A percentile compares a stretch with the other conserved stretches of the same genome.
Evolutionary conservation across 495 filamentous ascomycete genomes (phyloP).

Genomic region (Annulohypoxylon maeteangense): DNA sequence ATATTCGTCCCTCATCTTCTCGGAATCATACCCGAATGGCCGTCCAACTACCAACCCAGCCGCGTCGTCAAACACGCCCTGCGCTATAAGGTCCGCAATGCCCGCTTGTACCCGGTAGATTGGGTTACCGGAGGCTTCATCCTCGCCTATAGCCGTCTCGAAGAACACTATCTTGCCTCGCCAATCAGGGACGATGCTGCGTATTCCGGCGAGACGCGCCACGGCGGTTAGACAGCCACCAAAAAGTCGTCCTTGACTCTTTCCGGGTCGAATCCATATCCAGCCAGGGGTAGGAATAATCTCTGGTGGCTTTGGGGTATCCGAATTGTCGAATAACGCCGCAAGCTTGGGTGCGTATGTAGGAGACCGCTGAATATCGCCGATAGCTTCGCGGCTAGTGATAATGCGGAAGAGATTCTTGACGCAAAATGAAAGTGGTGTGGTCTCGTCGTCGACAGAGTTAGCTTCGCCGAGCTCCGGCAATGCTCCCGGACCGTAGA

Average conservation of each 20-base stretch:
- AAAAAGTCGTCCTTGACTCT: conserved; percentile 44
- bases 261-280: conserved; percentile 41
- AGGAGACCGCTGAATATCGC: conserved; percentile 28
- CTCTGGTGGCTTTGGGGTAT: not conserved
- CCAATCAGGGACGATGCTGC: conserved; percentile 38
- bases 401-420: conserved; percentile 31
- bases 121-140: conserved; percentile 30
- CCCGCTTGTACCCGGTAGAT: conserved; percentile 34
- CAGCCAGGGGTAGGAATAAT: conserved; percentile 25
- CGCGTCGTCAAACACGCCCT: conserved; percentile 47
- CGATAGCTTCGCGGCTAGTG: conserved; percentile 21
- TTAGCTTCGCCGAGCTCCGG: conserved; percentile 44
- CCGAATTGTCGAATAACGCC: not conserved
- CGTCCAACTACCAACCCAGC: conserved; percentile 50
- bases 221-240: conserved; percentile 48
- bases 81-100: conserved; percentile 49
- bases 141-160: conserved; percentile 46
- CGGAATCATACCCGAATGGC: conserved; percentile 42
- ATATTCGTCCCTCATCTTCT: conserved; percentile 35
- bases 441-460: conserved; percentile 27
- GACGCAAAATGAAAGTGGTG: conserved; percentile 29
- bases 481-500: conserved; percentile 49
- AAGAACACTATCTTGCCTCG: conserved; percentile 46
- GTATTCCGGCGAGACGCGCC: conserved; percentile 44
- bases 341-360: conserved; percentile 11